phyloP scores from a whole-genome alignment of 2,329 filamentous ascomycete genomes.

The Pseudogymnoascus destructans region DNA sequence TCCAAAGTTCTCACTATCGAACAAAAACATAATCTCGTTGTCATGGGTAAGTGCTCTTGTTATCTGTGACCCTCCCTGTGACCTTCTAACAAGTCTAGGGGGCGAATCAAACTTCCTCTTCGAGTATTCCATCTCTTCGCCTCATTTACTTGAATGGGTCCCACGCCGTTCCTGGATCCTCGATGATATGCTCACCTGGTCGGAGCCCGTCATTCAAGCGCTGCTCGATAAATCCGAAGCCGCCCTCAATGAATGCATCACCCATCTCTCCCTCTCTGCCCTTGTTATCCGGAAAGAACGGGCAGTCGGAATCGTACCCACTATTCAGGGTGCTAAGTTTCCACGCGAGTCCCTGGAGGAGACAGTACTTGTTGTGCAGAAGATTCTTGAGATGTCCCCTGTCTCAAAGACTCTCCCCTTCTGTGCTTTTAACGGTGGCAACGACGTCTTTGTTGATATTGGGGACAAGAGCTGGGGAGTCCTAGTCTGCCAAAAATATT shows the following conservation, averaged over 20 bases:
- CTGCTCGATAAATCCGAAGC: slow-evolving; percentile 84
- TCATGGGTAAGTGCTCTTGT: slow-evolving; percentile 46
- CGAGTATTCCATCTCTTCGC: slow-evolving; percentile 52
- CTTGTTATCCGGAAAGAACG: slow-evolving; percentile 76
- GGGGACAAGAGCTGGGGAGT: slow-evolving; percentile 97
- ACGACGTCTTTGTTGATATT: slow-evolving; percentile 96
- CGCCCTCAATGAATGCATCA: slow-evolving; percentile 69
- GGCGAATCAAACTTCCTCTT: slow-evolving; percentile 96
- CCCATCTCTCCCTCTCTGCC: slow-evolving; percentile 67
- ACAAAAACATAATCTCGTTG: slow-evolving; percentile 67
- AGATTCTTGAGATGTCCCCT: slow-evolving; percentile 70
- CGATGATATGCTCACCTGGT: slow-evolving; percentile 66
- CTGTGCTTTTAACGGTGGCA: slow-evolving; percentile 95
- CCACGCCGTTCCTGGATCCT: slow-evolving; percentile 58
- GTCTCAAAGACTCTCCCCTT: slow-evolving; percentile 65
- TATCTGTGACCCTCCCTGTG: slow-evolving; percentile 9
- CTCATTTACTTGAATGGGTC: slow-evolving; percentile 56
- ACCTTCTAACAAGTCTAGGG: slow-evolving; percentile 27
- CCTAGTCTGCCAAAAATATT: slow-evolving; percentile 80
- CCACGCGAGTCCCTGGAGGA: slow-evolving; percentile 86
- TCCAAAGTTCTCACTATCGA: slow-evolving; percentile 45
- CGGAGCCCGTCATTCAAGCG: slow-evolving; percentile 58
- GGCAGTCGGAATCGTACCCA: slow-evolving; percentile 66
- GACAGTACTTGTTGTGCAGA: slow-evolving; percentile 87
- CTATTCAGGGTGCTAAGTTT: slow-evolving; percentile 49